These are phyloP conservation scores for Beauveria asiatica DNA, from an alignment of 2,329 filamentous ascomycete species.

Conservation along the genomic window DNA sequence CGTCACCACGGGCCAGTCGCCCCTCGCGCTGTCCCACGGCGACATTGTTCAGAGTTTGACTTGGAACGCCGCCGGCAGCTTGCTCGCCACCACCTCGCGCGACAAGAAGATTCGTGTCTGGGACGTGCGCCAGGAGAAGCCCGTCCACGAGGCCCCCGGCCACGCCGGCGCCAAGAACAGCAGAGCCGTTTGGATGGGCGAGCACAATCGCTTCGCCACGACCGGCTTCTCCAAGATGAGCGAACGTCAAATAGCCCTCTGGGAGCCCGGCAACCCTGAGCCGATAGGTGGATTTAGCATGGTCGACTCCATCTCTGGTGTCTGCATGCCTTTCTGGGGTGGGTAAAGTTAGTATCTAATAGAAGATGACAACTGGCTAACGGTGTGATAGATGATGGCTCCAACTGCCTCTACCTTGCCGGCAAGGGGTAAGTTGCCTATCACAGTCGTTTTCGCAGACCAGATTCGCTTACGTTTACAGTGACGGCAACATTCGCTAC, in stretches of 20 bases:
- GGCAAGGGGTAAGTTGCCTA: slow-evolving; percentile 71
- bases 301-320: slow-evolving; percentile 91
- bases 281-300: slow-evolving; percentile 86
- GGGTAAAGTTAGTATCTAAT: slow-evolving; percentile 27
- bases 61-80: slow-evolving; percentile 83
- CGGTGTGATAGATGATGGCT: slow-evolving; percentile 61
- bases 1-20: slow-evolving; percentile 65
- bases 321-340: slow-evolving; percentile 98
- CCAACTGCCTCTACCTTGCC: slow-evolving; percentile 88
- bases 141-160: slow-evolving; percentile 74
- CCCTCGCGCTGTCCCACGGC: slow-evolving; percentile 70
- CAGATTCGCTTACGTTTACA: neutral
- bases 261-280: slow-evolving; percentile 81
- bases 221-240: slow-evolving; percentile 99
- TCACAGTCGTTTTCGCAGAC: slow-evolving; percentile 34
- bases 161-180: slow-evolving; percentile 96
- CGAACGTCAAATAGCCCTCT: slow-evolving; percentile 88
- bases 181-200: slow-evolving; percentile 92
- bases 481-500: slow-evolving; percentile 96
- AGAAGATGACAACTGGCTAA: slow-evolving; percentile 15
- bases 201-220: slow-evolving; percentile 90
- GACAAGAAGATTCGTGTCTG: slow-evolving; percentile 98
- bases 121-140: slow-evolving; percentile 90
- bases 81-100: slow-evolving; percentile 85
- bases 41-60: slow-evolving; percentile 94